A percentile compares a stretch with the other conserved stretches of the same genome.
phyloP scores from a whole-genome alignment of 2,329 filamentous ascomycete genomes.

The Phialophora verrucosa region DNA sequence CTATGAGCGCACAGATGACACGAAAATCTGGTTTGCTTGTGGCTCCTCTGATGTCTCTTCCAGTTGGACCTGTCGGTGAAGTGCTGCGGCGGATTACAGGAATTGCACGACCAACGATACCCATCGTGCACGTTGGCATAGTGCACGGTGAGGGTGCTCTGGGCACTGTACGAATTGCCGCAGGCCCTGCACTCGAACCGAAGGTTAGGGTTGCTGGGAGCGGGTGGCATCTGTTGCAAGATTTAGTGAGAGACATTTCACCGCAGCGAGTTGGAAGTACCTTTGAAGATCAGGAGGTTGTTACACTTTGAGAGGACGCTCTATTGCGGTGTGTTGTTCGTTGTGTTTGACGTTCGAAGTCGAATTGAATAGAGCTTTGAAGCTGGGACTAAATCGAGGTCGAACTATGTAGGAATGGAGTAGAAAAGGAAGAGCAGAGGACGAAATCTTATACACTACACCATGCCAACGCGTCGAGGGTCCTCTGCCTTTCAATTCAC shows the following conservation, averaged over 20 bases:
- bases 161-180: conserved; percentile 1
- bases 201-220: neutral
- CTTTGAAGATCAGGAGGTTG: conserved; percentile 3
- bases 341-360: conserved; percentile 5
- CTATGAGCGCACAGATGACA: neutral
- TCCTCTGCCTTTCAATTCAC: neutral
- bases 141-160: conserved; percentile 3
- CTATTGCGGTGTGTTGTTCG: neutral
- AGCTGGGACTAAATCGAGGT: neutral
- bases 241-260: neutral
- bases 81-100: neutral
- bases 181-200: neutral
- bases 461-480: neutral
- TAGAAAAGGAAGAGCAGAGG: neutral
- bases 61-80: conserved; percentile 3
- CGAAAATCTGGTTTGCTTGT: neutral
- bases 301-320: neutral
- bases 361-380: conserved; percentile 9
- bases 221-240: neutral
- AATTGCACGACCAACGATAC: neutral
- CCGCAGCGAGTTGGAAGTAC: neutral
- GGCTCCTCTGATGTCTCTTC: neutral
- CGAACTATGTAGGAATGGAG: conserved; percentile 2
- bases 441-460: neutral
- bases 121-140: neutral